Conservation (phyloP, 306 rosid genomes). For the Cyclanthera cordifolia region DNA sequence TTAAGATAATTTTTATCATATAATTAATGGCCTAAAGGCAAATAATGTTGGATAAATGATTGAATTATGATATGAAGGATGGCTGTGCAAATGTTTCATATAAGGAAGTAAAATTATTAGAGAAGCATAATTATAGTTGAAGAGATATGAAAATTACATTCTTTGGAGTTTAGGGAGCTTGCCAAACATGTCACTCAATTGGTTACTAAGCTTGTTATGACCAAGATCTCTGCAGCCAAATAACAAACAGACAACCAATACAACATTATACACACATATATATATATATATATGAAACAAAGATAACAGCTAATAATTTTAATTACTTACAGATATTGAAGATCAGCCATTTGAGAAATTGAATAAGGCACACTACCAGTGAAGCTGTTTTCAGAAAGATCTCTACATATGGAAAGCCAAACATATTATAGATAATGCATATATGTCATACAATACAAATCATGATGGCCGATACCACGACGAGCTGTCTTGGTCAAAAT, state of each 20-base stretch:
- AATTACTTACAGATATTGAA: constrained; percentile 45
- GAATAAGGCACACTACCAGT: constrained; percentile 61
- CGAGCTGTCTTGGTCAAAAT: no score
- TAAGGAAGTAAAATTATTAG: not conserved
- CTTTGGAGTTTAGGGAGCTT: constrained; percentile 55
- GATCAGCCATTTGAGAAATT: constrained; percentile 54
- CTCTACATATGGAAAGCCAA: constrained; percentile 36
- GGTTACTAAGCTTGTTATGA: constrained; percentile 57
- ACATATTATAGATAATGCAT: no score
- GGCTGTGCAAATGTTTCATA: not conserved
- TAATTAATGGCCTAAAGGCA: not conserved
- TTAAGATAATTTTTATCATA: no score
- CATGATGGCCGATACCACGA: no score
- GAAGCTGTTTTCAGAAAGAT: constrained; percentile 65
- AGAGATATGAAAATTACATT: constrained; percentile 36
- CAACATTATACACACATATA: not conserved
- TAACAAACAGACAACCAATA: constrained; percentile 14
- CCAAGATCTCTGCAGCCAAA: constrained; percentile 55
- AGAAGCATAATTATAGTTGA: not conserved
- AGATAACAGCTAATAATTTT: not conserved
- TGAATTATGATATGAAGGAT: not conserved
- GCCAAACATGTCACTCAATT: constrained; percentile 56
- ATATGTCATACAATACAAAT: not conserved
- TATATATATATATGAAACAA: not conserved
- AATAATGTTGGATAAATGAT: not conserved